Percentiles rank a stretch among this genome's conserved stretches.
phyloP scores from a whole-genome alignment of 805 yeast genomes.

The Nakazawaea ishiwadae region DNA sequence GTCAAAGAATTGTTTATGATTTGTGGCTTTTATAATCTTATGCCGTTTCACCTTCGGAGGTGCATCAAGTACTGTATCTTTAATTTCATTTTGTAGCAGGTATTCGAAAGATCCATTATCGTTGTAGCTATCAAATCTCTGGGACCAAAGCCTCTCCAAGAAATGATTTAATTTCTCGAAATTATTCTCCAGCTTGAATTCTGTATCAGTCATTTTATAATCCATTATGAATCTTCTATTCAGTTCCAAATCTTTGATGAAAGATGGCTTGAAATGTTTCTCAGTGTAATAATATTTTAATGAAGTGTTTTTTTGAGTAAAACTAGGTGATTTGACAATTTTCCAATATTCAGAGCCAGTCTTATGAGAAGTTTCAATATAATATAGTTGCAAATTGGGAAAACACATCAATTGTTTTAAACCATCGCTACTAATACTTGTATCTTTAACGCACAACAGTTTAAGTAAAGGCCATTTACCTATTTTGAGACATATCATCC shows the following conservation, averaged over 20 bases:
- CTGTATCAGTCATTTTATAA: neutral
- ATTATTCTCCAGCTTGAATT: neutral
- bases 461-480: conserved; percentile 20
- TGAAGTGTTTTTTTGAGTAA: neutral
- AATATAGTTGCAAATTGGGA: conserved; percentile 9
- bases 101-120: no score
- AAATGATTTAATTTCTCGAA: neutral
- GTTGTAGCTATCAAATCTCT: no score
- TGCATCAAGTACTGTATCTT: no score
- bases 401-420: conserved; percentile 1
- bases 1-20: conserved; percentile 4
- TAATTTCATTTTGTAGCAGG: no score
- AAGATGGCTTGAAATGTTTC: neutral
- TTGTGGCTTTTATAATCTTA: neutral
- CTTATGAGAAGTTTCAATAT: conserved; percentile 14
- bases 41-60: neutral
- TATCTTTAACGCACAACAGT: conserved; percentile 9
- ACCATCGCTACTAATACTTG: neutral
- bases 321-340: neutral
- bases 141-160: neutral
- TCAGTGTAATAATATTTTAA: conserved; percentile 4
- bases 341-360: conserved; percentile 2
- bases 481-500: conserved; percentile 21
- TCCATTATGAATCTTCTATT: neutral
- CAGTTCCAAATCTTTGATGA: neutral